These are phyloP conservation scores for Trichoderma arundinaceum DNA, from an alignment of 2,329 filamentous ascomycete genomes.

Conservation along the genomic window DNA sequence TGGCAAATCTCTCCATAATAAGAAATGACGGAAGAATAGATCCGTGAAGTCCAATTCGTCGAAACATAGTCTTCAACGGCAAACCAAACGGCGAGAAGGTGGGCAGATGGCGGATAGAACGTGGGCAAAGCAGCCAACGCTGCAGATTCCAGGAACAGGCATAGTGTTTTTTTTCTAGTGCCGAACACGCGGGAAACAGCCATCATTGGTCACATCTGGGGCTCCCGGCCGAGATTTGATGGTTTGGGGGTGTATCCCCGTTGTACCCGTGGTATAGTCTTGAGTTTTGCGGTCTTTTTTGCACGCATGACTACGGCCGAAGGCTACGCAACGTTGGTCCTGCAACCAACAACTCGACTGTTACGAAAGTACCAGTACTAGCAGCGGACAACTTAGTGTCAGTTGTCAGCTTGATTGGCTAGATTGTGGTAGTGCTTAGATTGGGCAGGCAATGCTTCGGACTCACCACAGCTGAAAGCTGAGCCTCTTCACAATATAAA, in stretches of 20 bases:
- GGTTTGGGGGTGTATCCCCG: conserved; percentile 11
- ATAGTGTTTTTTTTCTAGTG: conserved; percentile 35
- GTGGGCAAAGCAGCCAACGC: conserved; percentile 5
- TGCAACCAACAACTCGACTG: conserved; percentile 6
- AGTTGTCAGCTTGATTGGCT: conserved; percentile 18
- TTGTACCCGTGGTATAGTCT: conserved; percentile 12
- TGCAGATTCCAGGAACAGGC: conserved; percentile 43
- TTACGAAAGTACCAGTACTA: neutral
- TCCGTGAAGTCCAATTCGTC: conserved; percentile 12
- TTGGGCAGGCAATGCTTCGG: neutral
- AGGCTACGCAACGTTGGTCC: neutral
- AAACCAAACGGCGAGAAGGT: conserved; percentile 9
- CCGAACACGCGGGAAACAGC: conserved; percentile 8
- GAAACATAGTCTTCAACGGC: neutral
- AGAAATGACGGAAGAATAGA: conserved; percentile 5
- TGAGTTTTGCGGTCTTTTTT: conserved; percentile 17
- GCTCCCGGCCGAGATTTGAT: conserved; percentile 6
- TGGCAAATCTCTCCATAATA: conserved; percentile 28
- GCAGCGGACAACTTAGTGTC: neutral
- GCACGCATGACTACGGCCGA: neutral
- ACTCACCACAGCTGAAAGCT: neutral
- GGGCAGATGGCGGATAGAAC: conserved; percentile 1
- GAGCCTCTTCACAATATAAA: neutral
- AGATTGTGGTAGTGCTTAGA: conserved; percentile 12
- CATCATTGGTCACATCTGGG: conserved; percentile 19